Evolutionary conservation across 2,329 filamentous ascomycete species (phyloP).

Genomic region (Cladorrhinum sp.): DNA sequence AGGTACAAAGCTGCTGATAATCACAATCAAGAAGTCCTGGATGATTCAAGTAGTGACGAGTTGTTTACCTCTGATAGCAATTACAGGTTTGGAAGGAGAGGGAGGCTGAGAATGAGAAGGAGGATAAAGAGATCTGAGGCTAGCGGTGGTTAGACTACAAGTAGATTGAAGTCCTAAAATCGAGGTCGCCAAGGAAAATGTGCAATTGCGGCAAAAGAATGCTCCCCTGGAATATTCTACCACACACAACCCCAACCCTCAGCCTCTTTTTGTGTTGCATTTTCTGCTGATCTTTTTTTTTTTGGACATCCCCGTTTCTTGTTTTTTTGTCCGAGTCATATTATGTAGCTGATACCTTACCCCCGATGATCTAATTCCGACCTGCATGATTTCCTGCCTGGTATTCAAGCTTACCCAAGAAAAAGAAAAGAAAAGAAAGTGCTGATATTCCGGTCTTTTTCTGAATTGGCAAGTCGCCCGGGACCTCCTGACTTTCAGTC

Average conservation of each 20-base stretch:
- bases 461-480: neutral
- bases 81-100: neutral
- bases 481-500: neutral
- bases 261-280: neutral
- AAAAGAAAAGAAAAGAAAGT: neutral
- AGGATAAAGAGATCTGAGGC: neutral
- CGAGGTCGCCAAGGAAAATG: neutral
- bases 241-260: neutral
- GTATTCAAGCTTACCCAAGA: too few species aligned
- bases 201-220: neutral
- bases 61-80: neutral
- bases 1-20: neutral
- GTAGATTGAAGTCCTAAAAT: too few species aligned
- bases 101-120: neutral
- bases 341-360: neutral
- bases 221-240: neutral
- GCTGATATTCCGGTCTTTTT: neutral
- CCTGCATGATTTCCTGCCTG: neutral
- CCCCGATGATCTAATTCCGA: neutral
- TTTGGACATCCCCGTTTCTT: neutral
- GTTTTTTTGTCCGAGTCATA: too few species aligned
- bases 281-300: neutral
- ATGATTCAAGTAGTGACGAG: constrained; percentile 2
- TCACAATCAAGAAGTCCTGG: neutral
- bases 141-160: neutral